These are phyloP conservation scores for Penicillium sp. DNA, from an alignment of 2,329 filamentous ascomycete species.

Conservation along the genomic window DNA sequence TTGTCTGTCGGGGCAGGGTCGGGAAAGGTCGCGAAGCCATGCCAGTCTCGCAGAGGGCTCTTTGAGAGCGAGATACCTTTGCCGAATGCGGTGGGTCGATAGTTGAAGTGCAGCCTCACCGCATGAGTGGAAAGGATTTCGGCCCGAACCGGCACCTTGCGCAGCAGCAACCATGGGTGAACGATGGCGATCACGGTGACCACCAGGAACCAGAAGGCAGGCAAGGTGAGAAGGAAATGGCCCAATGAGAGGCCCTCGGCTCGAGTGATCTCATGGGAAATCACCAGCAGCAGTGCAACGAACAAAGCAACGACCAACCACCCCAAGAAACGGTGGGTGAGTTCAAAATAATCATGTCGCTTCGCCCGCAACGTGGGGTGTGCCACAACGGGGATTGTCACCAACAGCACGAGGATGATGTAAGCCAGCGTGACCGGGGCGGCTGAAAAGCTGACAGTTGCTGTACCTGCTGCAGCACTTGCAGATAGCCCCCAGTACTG, in stretches of 20 bases:
- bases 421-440: conserved; percentile 61
- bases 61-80: conserved; percentile 65
- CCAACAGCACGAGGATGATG: conserved; percentile 61
- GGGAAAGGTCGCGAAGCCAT: conserved; percentile 76
- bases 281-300: conserved; percentile 65
- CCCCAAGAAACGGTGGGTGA: conserved; percentile 73
- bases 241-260: conserved; percentile 41
- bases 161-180: conserved; percentile 74
- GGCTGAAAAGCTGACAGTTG: conserved; percentile 28
- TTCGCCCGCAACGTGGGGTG: conserved; percentile 66
- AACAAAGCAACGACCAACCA: conserved; percentile 70
- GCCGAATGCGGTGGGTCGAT: conserved; percentile 62
- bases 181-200: conserved; percentile 68
- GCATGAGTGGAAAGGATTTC: conserved; percentile 74
- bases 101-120: conserved; percentile 70
- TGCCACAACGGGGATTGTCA: conserved; percentile 65
- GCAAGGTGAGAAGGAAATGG: conserved; percentile 49
- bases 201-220: conserved; percentile 70
- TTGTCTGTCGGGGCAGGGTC: conserved; percentile 44
- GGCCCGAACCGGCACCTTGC: conserved; percentile 67
- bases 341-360: conserved; percentile 72
- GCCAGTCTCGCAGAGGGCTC: conserved; percentile 70
- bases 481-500: conserved; percentile 34
- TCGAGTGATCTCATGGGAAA: conserved; percentile 50
- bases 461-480: conserved; percentile 9